These are phyloP conservation scores for Candida gigantensis DNA, from an alignment of 1,139 yeast species.

Conservation along the genomic window DNA sequence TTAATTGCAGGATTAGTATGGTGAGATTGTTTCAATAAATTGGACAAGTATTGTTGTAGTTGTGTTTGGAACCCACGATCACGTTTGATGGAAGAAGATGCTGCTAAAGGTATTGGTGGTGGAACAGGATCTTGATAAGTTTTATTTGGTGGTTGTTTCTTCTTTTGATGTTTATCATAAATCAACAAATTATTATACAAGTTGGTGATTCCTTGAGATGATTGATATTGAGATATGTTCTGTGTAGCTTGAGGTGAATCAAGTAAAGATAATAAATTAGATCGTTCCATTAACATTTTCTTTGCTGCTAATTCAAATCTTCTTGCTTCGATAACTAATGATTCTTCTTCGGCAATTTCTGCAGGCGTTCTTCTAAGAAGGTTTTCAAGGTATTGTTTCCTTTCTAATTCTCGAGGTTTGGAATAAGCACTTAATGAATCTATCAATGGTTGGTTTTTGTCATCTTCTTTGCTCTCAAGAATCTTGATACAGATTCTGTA, in stretches of 20 bases:
- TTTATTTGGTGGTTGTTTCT: conserved; percentile 26
- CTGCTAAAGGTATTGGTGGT: conserved; percentile 59
- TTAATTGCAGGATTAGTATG: conserved; percentile 25
- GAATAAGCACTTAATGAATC: conserved; percentile 59
- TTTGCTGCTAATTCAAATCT: conserved; percentile 92
- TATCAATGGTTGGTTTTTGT: conserved; percentile 47
- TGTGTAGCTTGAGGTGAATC: conserved; percentile 90
- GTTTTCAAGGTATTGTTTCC: conserved; percentile 79
- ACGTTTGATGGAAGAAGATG: conserved; percentile 51
- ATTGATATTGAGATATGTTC: conserved; percentile 71
- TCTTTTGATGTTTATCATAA: conserved; percentile 63
- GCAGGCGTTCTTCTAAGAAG: conserved; percentile 86
- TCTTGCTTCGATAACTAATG: conserved; percentile 87
- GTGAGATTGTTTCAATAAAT: conserved; percentile 40
- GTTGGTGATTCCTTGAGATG: conserved; percentile 89
- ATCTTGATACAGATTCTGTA: conserved; percentile 50
- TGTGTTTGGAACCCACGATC: conserved; percentile 56
- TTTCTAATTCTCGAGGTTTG: conserved; percentile 65
- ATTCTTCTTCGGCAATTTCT: conserved; percentile 97
- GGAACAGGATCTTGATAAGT: conserved; percentile 53
- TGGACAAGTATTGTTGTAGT: conserved; percentile 45
- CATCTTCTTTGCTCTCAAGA: conserved; percentile 47
- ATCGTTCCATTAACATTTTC: conserved; percentile 81
- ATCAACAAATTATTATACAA: conserved; percentile 79
- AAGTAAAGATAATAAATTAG: conserved; percentile 70